Evolutionary conservation across 1,284 basidiomycete species (phyloP), one percentile per base, ranked within the genome.

Genomic region (Psilocybe mexicana): DNA sequence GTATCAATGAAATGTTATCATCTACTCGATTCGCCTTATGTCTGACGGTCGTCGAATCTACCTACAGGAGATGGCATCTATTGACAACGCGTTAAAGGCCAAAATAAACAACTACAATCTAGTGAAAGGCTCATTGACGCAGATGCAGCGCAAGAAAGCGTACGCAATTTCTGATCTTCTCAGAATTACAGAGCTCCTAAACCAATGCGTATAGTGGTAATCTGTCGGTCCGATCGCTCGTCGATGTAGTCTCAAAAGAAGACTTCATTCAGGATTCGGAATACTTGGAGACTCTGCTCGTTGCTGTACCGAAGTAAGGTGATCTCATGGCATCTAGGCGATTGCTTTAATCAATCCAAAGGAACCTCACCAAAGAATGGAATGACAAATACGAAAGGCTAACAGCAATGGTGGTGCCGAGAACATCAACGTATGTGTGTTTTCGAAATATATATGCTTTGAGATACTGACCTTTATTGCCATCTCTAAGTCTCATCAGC

Each of bases 301-400:
- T 99, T 4, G 96, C 96, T 12, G 94, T 99, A 23, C 95, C 96
- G 55, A 96, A 88, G 96, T 96, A 72, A 86, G 93, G 87, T 67
- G 50, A 62, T 57, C 55, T 50, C 48, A 58, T 38, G n/a, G 52
- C 53, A 46, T 52, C 42, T 55, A 40, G 40, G 48, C 53, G 43
- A 64, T 62, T 63, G 49, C 63, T 60, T 69, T 70, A 66, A 72
- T 56, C 65, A 52, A 61, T 63, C 56, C 57, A 57, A 74, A 97
- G 95, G 76, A 89, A 85, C 69, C 76, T 86, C 14, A 78, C 85
- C 45, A 97, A 96, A 72, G 92, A 95, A 24, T 99, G 96, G 96
- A 88, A 86, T 63, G 69, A 76, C 26, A 91, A 87, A 67, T 99
- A 99, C 71, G 97, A 99, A 78, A 84, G 91, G 47, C 74, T 99